Conservation (phyloP, 73 alveolate species). For the Paramecium sexaurelia region DNA sequence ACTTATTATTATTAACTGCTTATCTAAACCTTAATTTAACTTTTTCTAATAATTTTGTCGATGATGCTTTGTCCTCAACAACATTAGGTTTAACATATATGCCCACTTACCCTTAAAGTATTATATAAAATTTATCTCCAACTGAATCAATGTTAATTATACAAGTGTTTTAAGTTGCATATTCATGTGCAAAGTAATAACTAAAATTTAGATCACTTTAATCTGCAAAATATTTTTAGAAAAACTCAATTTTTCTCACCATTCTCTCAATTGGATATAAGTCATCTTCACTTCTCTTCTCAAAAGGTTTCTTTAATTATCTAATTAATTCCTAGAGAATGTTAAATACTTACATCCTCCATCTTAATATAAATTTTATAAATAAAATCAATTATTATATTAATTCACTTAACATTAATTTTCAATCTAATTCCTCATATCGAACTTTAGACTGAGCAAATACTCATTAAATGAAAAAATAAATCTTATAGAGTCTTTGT, state of each 20-base stretch:
- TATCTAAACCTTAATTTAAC: background rate
- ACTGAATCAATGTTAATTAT: slow-evolving; percentile 43
- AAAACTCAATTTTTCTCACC: slow-evolving; percentile 6
- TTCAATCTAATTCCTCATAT: too few species aligned
- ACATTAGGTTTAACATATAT: slow-evolving; percentile 42
- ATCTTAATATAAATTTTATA: background rate
- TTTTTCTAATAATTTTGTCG: slow-evolving; percentile 9
- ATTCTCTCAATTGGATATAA: background rate
- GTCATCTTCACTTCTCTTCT: background rate
- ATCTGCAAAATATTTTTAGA: background rate
- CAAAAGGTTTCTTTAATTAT: background rate
- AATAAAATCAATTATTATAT: background rate
- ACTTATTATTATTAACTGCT: slow-evolving; percentile 29
- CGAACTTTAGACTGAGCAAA: too few species aligned
- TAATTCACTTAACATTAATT: too few species aligned
- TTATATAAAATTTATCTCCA: slow-evolving; percentile 62
- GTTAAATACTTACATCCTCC: slow-evolving; percentile 13
- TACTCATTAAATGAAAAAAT: too few species aligned
- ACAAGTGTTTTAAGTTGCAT: background rate
- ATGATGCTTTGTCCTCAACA: background rate
- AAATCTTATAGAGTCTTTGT: too few species aligned
- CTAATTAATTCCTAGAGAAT: slow-evolving; percentile 42
- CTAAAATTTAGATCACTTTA: slow-evolving; percentile 21
- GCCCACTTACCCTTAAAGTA: slow-evolving; percentile 56
- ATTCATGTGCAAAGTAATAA: slow-evolving; percentile 54